Base-by-base conservation (phyloP, 306 rosid genomes). In the Astragalus glycyphyllos region DNA sequence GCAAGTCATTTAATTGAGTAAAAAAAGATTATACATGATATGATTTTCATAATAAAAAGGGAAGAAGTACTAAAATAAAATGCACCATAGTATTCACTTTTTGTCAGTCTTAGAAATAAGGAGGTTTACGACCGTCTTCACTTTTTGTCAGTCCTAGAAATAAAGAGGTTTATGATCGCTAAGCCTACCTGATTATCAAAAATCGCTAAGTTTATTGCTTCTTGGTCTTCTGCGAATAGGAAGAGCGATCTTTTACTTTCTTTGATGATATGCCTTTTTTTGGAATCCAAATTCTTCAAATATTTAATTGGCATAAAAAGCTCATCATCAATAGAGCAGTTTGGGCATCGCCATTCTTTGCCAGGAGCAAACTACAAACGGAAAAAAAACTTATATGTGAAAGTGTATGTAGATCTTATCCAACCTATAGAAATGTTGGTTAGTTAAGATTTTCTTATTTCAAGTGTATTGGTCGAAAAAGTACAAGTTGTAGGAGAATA, bases 331-430 rank as follows among this genome's bases (percentile, higher is more conserved):
- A 8, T 53, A 3, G 7, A 6, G 57, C 57, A 57, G 44, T 42
- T 23, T 40, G 65, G 57, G 29, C 75, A 56, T 31, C 8, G 34
- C 75, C 75, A 70, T 9, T 42, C 45, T 12, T 35, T 26, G 7
- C 48, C n/a, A 14, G 75, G 65, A 44, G 20, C 34, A 31, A 17
- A 44, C 67, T 71, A 57, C 34, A 29, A 70, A 47, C 4, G 8
- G 14, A 34, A 45, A 58, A 44, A 71, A 26, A 31, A 65, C n/a
- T n/a, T n/a, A n/a, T n/a, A n/a, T n/a, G n/a, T n/a, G n/a, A n/a
- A n/a, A n/a, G n/a, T n/a, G n/a, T n/a, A n/a, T n/a, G n/a, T n/a
- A n/a, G n/a, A n/a, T n/a, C n/a, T n/a, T n/a, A n/a, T n/a, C n/a
- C n/a, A n/a, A n/a, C n/a, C n/a, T n/a, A n/a, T n/a, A n/a, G n/a